Base-by-base conservation (phyloP, 345 rosid genomes). In the Carallia pectinifolia region DNA sequence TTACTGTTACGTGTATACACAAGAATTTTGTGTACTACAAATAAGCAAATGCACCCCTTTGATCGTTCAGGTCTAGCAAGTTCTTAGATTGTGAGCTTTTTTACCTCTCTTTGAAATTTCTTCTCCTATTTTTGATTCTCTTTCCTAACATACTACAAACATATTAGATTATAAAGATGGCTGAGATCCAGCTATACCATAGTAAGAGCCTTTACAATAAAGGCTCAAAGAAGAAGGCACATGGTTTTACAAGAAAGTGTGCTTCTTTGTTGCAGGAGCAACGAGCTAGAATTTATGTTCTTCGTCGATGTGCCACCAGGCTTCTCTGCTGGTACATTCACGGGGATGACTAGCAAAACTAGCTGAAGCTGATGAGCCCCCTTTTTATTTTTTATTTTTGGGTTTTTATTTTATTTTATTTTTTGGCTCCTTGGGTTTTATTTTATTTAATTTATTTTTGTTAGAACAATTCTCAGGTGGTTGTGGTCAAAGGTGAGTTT, bases 311-410 rank as follows among this genome's bases (percentile, higher is more conserved):
- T 23, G 83, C 86, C 7, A 80, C 83, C 54, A 77, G 77, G 83
- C 81, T 82, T 4, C 76, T 82, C 27, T 82, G 86, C 62, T 82
- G 81, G 83, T 82, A 82, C 66, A 80, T 82, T 53, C 78, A 74
- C 4, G 86, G 80, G 29, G 86, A 82, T 64, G 86, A 82, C 33
- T 83, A 73, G 70, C 34, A 29, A 6, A 23, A 31, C 64, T 12
- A 18, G 19, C 55, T 17, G 2, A 33, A 52, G 16, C 23, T 17
- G 55, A 19, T 4, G 17, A 52, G 55, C 6, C 10, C 55, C 2
- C n/a, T 15, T 52, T 52, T 17, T 17, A 10, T 13, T 52, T 19
- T 19, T 52, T 17, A 6, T 52, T 52, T 52, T 2, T 52, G 2
- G 16, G 1, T 17, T 52, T 52, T 23, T 6, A 2, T 17, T 52